Conservation (phyloP, 192 early-diverging fungal genomes). For the Umbelopsis ramanniana region DNA sequence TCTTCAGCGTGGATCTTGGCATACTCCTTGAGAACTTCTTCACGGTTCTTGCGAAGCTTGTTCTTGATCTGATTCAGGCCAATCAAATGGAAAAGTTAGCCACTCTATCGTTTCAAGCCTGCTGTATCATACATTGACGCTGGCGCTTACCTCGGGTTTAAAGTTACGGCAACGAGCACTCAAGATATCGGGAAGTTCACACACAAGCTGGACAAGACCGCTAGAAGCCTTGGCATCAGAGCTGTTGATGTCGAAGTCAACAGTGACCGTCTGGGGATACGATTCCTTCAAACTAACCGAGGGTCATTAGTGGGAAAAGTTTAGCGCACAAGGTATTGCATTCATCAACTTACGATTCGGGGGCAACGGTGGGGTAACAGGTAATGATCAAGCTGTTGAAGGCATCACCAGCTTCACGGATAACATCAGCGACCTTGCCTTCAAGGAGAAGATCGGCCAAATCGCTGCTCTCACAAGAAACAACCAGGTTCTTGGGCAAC, state of each 20-base stretch:
- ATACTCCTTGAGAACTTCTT: conserved; percentile 64
- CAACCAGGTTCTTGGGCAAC: conserved; percentile 25
- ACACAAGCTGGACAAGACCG: conserved; percentile 28
- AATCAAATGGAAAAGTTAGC: conserved; percentile 28
- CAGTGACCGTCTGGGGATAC: neutral
- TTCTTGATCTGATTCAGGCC: conserved; percentile 34
- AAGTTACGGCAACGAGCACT: conserved; percentile 28
- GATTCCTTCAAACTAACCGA: conserved; percentile 26
- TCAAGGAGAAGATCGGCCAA: conserved; percentile 35
- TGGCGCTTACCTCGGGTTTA: conserved; percentile 42
- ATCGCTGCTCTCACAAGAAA: conserved; percentile 37
- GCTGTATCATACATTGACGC: conserved; percentile 34
- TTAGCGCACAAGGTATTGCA: neutral
- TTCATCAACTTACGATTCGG: conserved; percentile 25
- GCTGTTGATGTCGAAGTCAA: conserved; percentile 18
- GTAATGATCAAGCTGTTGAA: conserved; percentile 38
- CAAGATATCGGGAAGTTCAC: conserved; percentile 34
- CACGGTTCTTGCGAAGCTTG: conserved; percentile 69
- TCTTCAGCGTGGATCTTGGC: conserved; percentile 67
- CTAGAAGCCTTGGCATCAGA: conserved; percentile 34
- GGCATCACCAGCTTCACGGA: conserved; percentile 11
- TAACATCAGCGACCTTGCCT: conserved; percentile 25
- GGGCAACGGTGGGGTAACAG: conserved; percentile 32
- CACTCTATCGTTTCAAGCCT: conserved; percentile 38
- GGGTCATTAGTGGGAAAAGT: neutral